These are phyloP conservation scores for Eutrema japonicum DNA, from an alignment of 345 rosid species.

Conservation along the genomic window DNA sequence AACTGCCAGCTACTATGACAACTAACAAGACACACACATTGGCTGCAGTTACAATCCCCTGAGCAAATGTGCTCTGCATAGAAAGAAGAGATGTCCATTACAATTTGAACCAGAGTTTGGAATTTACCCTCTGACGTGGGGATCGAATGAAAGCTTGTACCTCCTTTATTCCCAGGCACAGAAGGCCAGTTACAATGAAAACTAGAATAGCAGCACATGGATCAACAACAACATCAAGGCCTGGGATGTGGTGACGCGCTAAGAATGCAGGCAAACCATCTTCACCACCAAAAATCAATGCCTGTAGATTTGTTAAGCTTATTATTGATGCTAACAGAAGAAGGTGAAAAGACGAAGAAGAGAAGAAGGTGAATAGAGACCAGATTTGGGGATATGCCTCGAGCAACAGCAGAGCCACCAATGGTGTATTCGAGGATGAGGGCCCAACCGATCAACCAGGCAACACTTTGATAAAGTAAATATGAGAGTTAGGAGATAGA, in stretches of 20 bases:
- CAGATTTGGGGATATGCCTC: constrained; percentile 93
- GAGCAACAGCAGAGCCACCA: constrained; percentile 96
- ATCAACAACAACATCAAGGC: constrained; percentile 80
- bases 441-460: constrained; percentile 98
- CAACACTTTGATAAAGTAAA: constrained; percentile 53
- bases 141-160: constrained; percentile 42
- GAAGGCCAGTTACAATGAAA: constrained; percentile 76
- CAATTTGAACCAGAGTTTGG: neutral
- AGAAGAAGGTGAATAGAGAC: constrained; percentile 37
- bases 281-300: constrained; percentile 86
- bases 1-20: constrained; percentile 82
- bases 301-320: constrained; percentile 48
- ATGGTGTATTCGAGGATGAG: constrained; percentile 90
- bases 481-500: neutral
- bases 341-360: too few relatives aligned
- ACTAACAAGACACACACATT: constrained; percentile 85
- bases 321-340: neutral
- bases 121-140: neutral
- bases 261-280: constrained; percentile 72
- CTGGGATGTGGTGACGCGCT: constrained; percentile 86
- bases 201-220: constrained; percentile 92
- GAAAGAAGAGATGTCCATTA: neutral
- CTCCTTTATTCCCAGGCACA: constrained; percentile 98
- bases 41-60: constrained; percentile 73
- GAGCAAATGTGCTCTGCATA: constrained; percentile 87